Percentiles rank a stretch among this genome's conserved stretches.
Conservation (phyloP, 2,329 filamentous ascomycete species). For the Sporothrix curviconia region DNA sequence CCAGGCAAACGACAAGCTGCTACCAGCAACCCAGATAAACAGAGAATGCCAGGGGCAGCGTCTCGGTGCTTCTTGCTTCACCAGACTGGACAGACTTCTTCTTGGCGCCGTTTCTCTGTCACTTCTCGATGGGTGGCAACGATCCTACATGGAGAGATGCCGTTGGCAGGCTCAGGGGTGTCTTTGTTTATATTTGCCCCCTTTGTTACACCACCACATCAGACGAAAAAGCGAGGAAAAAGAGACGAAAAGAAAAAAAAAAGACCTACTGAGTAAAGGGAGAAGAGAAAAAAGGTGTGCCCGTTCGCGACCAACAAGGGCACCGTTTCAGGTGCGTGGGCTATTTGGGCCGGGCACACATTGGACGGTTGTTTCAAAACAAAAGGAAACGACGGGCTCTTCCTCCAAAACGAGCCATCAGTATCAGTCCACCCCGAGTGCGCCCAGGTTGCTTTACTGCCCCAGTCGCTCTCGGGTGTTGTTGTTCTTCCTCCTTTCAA, state of each 20-base stretch:
- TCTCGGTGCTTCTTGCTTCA: background rate
- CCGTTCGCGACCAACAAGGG: background rate
- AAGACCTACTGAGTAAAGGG: background rate
- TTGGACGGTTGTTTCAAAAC: slow-evolving; percentile 8
- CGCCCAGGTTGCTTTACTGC: background rate
- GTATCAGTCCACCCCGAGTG: background rate
- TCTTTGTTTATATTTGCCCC: background rate
- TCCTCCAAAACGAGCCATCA: too few species aligned
- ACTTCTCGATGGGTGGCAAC: too few species aligned
- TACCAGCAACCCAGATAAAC: too few species aligned
- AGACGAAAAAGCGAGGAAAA: too few species aligned
- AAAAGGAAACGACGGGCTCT: background rate
- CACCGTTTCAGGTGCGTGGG: slow-evolving; percentile 2
- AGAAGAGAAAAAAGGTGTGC: background rate
- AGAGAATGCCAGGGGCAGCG: too few species aligned
- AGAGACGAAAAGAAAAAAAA: background rate
- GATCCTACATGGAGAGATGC: too few species aligned
- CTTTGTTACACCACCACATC: background rate
- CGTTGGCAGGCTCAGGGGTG: too few species aligned
- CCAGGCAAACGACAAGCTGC: too few species aligned
- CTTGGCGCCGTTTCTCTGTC: slow-evolving; percentile 3
- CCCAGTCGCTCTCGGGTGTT: background rate
- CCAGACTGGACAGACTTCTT: background rate
- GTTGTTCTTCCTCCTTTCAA: too few species aligned
- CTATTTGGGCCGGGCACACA: background rate